These are phyloP conservation scores for Blastobotrys parvus DNA, from an alignment of 805 yeast species.

Conservation along the genomic window DNA sequence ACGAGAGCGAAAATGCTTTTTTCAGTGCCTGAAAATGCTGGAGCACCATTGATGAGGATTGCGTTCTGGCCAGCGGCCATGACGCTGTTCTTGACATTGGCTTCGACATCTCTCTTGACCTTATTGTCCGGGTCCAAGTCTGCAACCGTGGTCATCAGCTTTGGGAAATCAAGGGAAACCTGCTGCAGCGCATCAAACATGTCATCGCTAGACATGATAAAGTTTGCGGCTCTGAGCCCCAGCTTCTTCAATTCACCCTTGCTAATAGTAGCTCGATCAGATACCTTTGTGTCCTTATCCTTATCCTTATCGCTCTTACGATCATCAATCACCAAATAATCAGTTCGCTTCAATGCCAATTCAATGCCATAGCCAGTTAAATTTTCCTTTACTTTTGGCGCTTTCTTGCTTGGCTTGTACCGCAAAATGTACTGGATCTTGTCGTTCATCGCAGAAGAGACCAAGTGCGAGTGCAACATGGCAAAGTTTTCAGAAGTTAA, in stretches of 20 bases:
- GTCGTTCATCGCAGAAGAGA: slow-evolving; percentile 50
- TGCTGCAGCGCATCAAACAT: slow-evolving; percentile 33
- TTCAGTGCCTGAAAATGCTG: slow-evolving; percentile 36
- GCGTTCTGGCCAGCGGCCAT: slow-evolving; percentile 23
- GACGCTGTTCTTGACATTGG: slow-evolving; percentile 14
- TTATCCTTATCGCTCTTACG: slow-evolving; percentile 21
- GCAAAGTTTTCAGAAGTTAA: slow-evolving; percentile 41
- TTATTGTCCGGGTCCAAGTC: slow-evolving; percentile 12
- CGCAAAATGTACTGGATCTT: slow-evolving; percentile 72
- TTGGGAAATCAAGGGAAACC: slow-evolving; percentile 48
- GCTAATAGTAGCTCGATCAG: slow-evolving; percentile 13
- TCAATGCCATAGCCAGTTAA: slow-evolving; percentile 59
- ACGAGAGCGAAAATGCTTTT: slow-evolving; percentile 26
- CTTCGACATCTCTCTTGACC: slow-evolving; percentile 18
- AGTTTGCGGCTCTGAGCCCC: slow-evolving; percentile 26
- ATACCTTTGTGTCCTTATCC: not conserved
- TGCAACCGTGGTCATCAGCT: slow-evolving; percentile 36
- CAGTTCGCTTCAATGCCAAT: slow-evolving; percentile 55
- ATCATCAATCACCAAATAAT: slow-evolving; percentile 59
- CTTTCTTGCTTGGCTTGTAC: slow-evolving; percentile 40
- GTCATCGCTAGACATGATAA: slow-evolving; percentile 27
- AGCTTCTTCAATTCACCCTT: slow-evolving; percentile 22
- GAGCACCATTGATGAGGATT: slow-evolving; percentile 63
- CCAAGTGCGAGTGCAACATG: slow-evolving; percentile 50
- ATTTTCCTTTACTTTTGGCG: slow-evolving; percentile 23